Conservation (phyloP, 2,329 filamentous ascomycete genomes). For the Sclerotinia glacialis region DNA sequence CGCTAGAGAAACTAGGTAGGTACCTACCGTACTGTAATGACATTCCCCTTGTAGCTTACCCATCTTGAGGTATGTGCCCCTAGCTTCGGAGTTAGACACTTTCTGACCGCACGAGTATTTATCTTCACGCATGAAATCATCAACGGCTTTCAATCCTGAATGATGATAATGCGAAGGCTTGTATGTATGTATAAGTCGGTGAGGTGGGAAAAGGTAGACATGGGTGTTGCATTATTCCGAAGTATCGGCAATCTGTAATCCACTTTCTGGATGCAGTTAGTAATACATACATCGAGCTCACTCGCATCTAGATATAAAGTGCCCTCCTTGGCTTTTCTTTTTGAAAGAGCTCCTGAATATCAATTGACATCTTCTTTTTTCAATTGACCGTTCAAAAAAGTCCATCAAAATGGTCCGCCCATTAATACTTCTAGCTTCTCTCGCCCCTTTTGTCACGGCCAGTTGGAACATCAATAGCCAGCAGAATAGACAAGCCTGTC, state of each 20-base stretch:
- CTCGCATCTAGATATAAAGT: not conserved
- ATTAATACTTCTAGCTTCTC: conserved; percentile 8
- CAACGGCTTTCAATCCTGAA: not conserved
- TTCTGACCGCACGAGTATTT: not conserved
- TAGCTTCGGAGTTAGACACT: too few relatives aligned
- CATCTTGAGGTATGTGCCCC: too few relatives aligned
- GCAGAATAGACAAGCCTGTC: conserved; percentile 29
- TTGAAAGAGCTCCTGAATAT: too few relatives aligned
- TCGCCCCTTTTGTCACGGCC: conserved; percentile 22
- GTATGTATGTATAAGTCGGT: not conserved
- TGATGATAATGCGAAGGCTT: not conserved
- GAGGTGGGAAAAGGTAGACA: not conserved
- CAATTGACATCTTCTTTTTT: not conserved
- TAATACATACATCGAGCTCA: not conserved
- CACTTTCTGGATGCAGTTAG: not conserved
- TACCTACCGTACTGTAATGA: too few relatives aligned
- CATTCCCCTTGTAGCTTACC: too few relatives aligned
- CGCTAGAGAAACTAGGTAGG: too few relatives aligned
- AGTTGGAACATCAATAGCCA: conserved; percentile 33
- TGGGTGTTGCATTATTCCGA: conserved; percentile 12
- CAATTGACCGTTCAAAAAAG: not conserved
- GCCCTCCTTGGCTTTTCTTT: not conserved
- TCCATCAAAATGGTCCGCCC: conserved; percentile 13
- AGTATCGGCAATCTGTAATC: not conserved
- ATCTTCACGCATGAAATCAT: not conserved